Percentiles rank a stretch among this genome's conserved stretches.
phyloP scores from a whole-genome alignment of 2,329 filamentous ascomycete species.

The Daldinia eschscholtzii region DNA sequence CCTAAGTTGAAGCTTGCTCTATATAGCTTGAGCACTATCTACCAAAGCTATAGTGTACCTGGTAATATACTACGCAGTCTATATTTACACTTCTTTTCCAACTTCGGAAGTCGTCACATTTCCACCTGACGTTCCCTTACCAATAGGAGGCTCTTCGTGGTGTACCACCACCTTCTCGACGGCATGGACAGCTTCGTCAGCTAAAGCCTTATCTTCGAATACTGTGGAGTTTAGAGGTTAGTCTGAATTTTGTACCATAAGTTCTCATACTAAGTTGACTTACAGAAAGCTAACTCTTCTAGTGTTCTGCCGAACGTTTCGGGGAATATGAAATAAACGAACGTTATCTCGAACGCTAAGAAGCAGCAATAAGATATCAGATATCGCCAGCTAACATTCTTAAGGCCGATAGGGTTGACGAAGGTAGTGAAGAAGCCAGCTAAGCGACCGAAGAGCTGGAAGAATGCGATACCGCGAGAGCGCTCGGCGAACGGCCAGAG shows the following conservation, averaged over 20 bases:
- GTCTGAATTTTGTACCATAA: not conserved
- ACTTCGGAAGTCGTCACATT: constrained; percentile 11
- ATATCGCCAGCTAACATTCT: constrained; percentile 58
- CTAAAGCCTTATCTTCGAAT: constrained; percentile 57
- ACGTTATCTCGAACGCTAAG: constrained; percentile 56
- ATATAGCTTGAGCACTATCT: not conserved
- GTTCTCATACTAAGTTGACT: constrained; percentile 38
- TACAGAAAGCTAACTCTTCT: constrained; percentile 70
- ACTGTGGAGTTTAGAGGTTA: constrained; percentile 49
- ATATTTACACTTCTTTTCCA: constrained; percentile 13
- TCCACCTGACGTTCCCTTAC: constrained; percentile 3
- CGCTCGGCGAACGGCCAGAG: constrained; percentile 69
- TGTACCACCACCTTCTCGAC: constrained; percentile 55
- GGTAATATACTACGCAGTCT: not conserved
- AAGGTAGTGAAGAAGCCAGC: constrained; percentile 59
- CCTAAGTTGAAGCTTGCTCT: not conserved
- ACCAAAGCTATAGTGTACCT: not conserved
- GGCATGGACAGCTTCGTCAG: constrained; percentile 56
- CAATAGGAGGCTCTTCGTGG: constrained; percentile 31
- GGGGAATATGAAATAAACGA: constrained; percentile 85
- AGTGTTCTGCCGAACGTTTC: constrained; percentile 85
- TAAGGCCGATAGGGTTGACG: constrained; percentile 60
- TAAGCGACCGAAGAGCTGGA: constrained; percentile 65
- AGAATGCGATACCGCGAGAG: constrained; percentile 69
- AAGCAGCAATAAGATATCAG: constrained; percentile 60